Conservation (phyloP, 495 filamentous ascomycete genomes). For the Immersiella caudata region DNA sequence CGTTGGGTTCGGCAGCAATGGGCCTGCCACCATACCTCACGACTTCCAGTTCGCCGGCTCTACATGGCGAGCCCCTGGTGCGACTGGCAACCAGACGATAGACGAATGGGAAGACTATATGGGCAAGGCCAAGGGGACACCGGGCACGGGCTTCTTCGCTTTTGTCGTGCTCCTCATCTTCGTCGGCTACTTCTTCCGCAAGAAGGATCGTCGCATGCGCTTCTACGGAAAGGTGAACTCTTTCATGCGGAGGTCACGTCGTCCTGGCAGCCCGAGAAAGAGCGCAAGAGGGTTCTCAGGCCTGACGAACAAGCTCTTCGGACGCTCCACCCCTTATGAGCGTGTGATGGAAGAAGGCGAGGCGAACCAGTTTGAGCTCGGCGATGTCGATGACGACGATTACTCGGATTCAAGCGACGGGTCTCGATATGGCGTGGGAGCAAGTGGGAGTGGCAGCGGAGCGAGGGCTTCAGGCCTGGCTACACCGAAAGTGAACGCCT, state of each 20-base stretch:
- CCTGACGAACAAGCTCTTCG: conserved; percentile 60
- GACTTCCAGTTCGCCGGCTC: conserved; percentile 89
- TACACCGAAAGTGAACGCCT: conserved; percentile 64
- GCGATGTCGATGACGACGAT: conserved; percentile 59
- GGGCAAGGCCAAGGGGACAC: conserved; percentile 65
- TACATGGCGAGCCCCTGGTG: conserved; percentile 47
- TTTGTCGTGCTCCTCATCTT: conserved; percentile 66
- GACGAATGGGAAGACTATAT: conserved; percentile 59
- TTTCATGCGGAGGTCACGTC: conserved; percentile 54
- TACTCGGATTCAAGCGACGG: conserved; percentile 58
- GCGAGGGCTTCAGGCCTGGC: conserved; percentile 63
- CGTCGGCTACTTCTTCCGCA: conserved; percentile 58
- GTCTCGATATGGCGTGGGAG: conserved; percentile 21
- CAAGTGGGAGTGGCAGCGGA: conserved; percentile 25
- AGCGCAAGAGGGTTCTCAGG: conserved; percentile 58
- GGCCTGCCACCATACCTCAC: conserved; percentile 53
- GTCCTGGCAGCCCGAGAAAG: conserved; percentile 57
- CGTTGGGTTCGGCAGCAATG: conserved; percentile 91
- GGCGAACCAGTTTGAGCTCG: conserved; percentile 69
- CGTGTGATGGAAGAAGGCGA: conserved; percentile 82
- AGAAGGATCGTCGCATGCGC: conserved; percentile 69
- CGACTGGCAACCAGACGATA: conserved; percentile 37
- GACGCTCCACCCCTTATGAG: conserved; percentile 64
- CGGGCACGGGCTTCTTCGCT: conserved; percentile 77
- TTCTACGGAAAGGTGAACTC: conserved; percentile 62